A percentile compares a stretch with the other conserved stretches of the same genome.
phyloP scores from a whole-genome alignment of 2,329 filamentous ascomycete species.

The Clarireedia homoeocarpa region DNA sequence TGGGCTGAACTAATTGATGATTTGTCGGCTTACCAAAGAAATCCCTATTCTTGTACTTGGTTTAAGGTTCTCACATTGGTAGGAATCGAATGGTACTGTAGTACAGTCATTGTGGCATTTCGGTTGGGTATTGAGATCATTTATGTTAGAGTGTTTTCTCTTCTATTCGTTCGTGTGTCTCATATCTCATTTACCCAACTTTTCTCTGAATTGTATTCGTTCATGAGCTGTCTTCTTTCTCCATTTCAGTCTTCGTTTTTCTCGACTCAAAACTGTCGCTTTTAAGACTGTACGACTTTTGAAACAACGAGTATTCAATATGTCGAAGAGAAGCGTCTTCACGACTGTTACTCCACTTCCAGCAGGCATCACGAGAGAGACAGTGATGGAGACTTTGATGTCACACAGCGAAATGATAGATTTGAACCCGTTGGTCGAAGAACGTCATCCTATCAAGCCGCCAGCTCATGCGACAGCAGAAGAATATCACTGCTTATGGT shows the following conservation, averaged over 20 bases:
- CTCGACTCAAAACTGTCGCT: not conserved
- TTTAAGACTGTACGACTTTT: not conserved
- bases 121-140: not conserved
- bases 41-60: not conserved
- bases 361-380: constrained; percentile 54
- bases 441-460: constrained; percentile 59
- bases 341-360: constrained; percentile 76
- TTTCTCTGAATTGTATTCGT: no score
- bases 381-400: constrained; percentile 69
- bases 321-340: constrained; percentile 46
- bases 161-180: not conserved
- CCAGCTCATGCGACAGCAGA: constrained; percentile 60
- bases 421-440: constrained; percentile 50
- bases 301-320: not conserved
- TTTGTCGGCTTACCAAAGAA: not conserved
- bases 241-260: not conserved
- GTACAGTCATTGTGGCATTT: not conserved
- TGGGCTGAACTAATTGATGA: not conserved
- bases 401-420: constrained; percentile 79
- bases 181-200: no score
- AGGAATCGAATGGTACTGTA: not conserved
- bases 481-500: constrained; percentile 69
- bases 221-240: not conserved
- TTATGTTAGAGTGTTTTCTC: not conserved
- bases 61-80: not conserved